Evolutionary conservation across 305 asterid genomes (phyloP).

Genomic region (Solanum hybrid): DNA sequence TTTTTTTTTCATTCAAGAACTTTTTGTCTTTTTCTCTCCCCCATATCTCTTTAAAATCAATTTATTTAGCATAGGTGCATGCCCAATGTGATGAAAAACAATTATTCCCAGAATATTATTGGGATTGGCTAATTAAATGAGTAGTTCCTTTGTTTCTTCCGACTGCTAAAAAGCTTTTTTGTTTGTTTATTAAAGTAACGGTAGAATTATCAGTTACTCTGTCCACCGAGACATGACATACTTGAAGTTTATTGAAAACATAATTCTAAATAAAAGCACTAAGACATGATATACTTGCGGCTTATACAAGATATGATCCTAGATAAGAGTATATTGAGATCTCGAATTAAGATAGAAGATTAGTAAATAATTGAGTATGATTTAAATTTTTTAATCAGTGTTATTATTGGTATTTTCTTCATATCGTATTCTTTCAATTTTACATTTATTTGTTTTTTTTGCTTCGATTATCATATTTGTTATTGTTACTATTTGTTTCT

Average conservation of each 20-base stretch:
- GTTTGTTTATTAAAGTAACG: neutral
- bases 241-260: too few relatives aligned
- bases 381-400: neutral
- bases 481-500: neutral
- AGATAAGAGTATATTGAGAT: neutral
- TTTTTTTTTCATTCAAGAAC: neutral
- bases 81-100: neutral
- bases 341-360: neutral
- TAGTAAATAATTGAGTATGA: neutral
- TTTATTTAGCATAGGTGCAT: neutral
- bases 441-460: neutral
- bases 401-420: neutral
- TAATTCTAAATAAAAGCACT: too few relatives aligned
- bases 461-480: neutral
- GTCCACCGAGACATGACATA: fast-evolving
- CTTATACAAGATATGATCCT: too few relatives aligned
- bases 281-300: too few relatives aligned
- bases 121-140: neutral
- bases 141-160: neutral
- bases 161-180: neutral
- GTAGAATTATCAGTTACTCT: neutral
- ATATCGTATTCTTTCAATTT: neutral
- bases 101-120: neutral
- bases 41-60: neutral
- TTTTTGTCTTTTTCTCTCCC: neutral